Conservation (phyloP, 805 yeast species). For the Debaryomyces hansenii region DNA sequence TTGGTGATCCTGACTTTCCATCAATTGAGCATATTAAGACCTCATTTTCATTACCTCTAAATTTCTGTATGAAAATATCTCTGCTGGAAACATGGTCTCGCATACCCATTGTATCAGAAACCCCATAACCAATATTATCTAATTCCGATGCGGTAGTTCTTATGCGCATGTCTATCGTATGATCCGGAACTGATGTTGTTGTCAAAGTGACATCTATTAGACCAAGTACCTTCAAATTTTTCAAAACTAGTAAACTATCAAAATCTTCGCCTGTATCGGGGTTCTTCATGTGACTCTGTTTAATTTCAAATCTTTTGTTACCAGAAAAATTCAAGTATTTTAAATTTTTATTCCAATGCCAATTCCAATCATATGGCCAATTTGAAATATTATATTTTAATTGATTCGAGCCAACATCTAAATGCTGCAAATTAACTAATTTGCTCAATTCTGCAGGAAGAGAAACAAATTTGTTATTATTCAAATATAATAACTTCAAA, state of each 20-base stretch:
- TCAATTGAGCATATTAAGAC: constrained; percentile 81
- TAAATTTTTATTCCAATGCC: constrained; percentile 81
- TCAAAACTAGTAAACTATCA: constrained; percentile 62
- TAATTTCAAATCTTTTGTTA: constrained; percentile 87
- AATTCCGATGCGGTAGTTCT: constrained; percentile 85
- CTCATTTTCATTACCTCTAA: constrained; percentile 83
- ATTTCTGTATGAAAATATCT: constrained; percentile 84
- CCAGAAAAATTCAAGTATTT: constrained; percentile 88
- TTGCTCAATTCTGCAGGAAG: constrained; percentile 86
- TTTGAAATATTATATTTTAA: constrained; percentile 90
- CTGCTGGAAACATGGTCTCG: constrained; percentile 66
- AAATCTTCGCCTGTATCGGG: constrained; percentile 64
- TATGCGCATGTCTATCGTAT: constrained; percentile 75
- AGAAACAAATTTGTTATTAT: constrained; percentile 82
- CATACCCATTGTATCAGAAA: constrained; percentile 81
- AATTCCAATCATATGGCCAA: constrained; percentile 97
- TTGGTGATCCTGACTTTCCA: constrained; percentile 64
- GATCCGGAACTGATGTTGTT: constrained; percentile 87
- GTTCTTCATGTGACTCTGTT: constrained; percentile 55
- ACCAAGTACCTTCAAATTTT: constrained; percentile 72
- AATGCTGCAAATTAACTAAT: constrained; percentile 57
- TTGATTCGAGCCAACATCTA: constrained; percentile 90
- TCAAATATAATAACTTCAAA: constrained; percentile 64
- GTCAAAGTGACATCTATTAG: constrained; percentile 94
- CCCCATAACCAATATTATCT: constrained; percentile 80